Conservation (phyloP, 805 yeast genomes). For the Torulaspora indica region DNA sequence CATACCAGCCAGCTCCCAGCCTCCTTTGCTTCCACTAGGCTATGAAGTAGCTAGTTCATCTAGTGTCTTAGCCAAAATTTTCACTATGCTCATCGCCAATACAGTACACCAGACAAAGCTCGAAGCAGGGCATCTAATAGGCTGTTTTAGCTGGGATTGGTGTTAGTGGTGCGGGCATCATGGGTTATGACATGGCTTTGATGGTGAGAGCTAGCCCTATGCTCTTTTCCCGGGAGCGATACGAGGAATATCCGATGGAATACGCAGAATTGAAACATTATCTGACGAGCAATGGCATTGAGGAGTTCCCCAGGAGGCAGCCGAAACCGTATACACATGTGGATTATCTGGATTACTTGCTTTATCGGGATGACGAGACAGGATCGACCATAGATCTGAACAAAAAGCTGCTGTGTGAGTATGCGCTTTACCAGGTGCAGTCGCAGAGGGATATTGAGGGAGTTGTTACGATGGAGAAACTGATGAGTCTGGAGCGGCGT, state of each 20-base stretch:
- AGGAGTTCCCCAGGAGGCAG: conserved; percentile 9
- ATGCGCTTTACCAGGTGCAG: conserved; percentile 27
- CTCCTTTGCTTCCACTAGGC: background rate
- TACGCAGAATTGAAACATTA: conserved; percentile 28
- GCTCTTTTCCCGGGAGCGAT: conserved; percentile 23
- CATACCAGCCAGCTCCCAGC: background rate
- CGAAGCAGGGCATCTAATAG: background rate
- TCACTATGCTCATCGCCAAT: background rate
- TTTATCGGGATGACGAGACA: conserved; percentile 19
- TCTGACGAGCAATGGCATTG: conserved; percentile 16
- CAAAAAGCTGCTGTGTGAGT: conserved; percentile 30
- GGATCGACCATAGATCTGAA: conserved; percentile 24
- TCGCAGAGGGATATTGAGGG: conserved; percentile 9
- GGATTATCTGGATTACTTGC: conserved; percentile 27
- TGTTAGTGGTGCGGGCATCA: background rate
- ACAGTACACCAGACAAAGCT: background rate
- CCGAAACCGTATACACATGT: conserved; percentile 20
- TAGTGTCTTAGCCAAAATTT: conserved; percentile 1
- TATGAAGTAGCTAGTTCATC: background rate
- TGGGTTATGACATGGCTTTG: conserved; percentile 10
- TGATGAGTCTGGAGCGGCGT: conserved; percentile 13
- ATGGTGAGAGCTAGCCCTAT: conserved; percentile 29
- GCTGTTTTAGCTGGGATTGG: background rate
- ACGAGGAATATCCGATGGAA: conserved; percentile 30
- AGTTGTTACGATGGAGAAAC: conserved; percentile 10